Base-by-base conservation (phyloP, 768 basidiomycete species). In the Russula foetens region DNA sequence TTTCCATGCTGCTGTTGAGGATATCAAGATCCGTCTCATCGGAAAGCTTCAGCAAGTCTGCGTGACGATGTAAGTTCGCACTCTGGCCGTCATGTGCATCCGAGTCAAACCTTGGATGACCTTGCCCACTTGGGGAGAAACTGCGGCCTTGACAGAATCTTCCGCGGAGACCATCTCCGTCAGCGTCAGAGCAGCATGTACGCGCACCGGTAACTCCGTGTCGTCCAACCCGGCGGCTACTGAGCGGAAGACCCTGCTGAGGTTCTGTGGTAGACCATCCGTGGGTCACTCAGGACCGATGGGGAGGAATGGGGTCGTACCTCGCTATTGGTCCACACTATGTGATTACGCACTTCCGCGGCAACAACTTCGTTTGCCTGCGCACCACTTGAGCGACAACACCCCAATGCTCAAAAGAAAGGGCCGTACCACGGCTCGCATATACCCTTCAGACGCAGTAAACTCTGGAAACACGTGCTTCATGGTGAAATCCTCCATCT, bases 11-110 rank as follows among this genome's bases (percentile, higher is more conserved):
- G 62, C 76, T 78, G 68, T 90, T 92, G 57, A 94, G 77, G 50
- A 90, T 80, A 69, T 95, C 92, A 46, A 96, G 75, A 70, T 95
- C 92, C 47, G 90, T 92, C 73, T 94, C 90, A 69, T 93, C 89
- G n/a, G 89, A 84, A 46, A 96, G 78, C 71, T 90, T 91, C 67
- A 94, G 80, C n/a, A 94, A 76, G 69, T 89, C 90, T 90, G 62
- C 15, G n/a, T 1, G 44, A 23, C 35, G 33, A 24, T 61, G n/a
- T n/a, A 31, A 61, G 55, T 4, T 11, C 31, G 28, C 24, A 29
- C 35, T 38, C 6, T 7, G 29, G 31, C 14, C 14, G 12, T 61
- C 19, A 23, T 21, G 33, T 29, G 26, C 11, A 38, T 19, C 14
- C 4, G 14, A 33, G 33, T 23, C 35, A 57, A 60, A 87, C 90